Percentiles rank a stretch among this genome's conserved stretches.
phyloP scores from a whole-genome alignment of 331 rosid genomes.

The Quercus phellos region DNA sequence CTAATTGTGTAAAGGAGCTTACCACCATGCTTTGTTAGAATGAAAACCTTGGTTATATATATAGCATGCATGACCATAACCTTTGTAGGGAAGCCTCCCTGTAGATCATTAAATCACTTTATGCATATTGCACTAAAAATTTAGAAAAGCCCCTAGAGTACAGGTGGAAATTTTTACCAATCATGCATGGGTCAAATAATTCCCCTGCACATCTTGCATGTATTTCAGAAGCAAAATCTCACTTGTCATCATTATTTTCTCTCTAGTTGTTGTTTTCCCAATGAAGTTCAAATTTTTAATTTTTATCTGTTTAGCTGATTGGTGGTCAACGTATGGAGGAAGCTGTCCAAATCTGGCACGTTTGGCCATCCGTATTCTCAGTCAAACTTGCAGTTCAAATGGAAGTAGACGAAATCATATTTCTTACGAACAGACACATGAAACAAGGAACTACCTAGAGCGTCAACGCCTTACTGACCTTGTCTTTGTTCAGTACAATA shows the following conservation, averaged over 20 bases:
- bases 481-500: constrained; percentile 54
- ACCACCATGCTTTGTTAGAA: neutral
- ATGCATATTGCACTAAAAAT: no score
- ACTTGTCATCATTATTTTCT: neutral
- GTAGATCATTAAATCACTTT: neutral
- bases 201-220: neutral
- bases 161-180: neutral
- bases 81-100: neutral
- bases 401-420: constrained; percentile 46
- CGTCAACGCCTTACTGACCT: constrained; percentile 77
- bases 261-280: constrained; percentile 6
- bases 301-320: constrained; percentile 59
- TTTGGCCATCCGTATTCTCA: constrained; percentile 74
- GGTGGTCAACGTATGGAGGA: constrained; percentile 97
- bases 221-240: neutral
- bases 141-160: neutral
- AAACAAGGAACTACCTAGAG: constrained; percentile 66
- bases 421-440: constrained; percentile 48
- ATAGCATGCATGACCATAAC: neutral
- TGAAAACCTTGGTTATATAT: neutral
- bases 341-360: constrained; percentile 82
- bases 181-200: neutral
- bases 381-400: constrained; percentile 66
- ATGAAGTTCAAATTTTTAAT: constrained; percentile 9
- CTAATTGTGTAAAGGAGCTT: neutral